Evolutionary conservation across 371 early-diverging fungal genomes (phyloP).

Genomic region (Rhizopus delemar): DNA sequence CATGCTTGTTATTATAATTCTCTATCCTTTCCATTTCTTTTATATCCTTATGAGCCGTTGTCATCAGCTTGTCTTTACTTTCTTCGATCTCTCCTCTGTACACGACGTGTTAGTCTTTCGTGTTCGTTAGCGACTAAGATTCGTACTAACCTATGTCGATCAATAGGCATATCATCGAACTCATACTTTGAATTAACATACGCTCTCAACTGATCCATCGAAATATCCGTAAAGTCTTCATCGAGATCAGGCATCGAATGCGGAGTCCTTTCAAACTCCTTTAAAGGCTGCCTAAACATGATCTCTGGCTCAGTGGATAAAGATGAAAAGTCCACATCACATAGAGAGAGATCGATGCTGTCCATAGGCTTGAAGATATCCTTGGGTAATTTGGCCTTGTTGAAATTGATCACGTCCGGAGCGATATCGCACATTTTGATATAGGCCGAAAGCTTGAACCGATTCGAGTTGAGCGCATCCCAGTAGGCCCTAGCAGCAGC

Average conservation of each 20-base stretch:
- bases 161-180: background rate
- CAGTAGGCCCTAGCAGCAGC: slow-evolving; percentile 26
- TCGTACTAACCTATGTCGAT: too few species aligned
- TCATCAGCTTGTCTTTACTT: slow-evolving; percentile 30
- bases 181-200: background rate
- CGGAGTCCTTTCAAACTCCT: background rate
- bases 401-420: slow-evolving; percentile 29
- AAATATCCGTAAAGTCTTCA: slow-evolving; percentile 23
- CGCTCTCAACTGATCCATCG: slow-evolving; percentile 27
- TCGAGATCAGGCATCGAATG: slow-evolving; percentile 29
- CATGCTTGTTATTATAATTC: slow-evolving; percentile 44
- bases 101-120: background rate
- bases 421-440: slow-evolving; percentile 45
- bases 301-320: background rate
- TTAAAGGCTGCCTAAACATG: background rate
- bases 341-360: slow-evolving; percentile 16
- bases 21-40: slow-evolving; percentile 27
- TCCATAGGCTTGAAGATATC: slow-evolving; percentile 25
- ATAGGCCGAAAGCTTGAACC: slow-evolving; percentile 42
- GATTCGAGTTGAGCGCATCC: slow-evolving; percentile 27
- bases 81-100: slow-evolving; percentile 34
- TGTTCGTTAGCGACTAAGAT: too few species aligned
- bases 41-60: slow-evolving; percentile 28
- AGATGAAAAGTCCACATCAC: background rate
- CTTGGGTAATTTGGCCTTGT: slow-evolving; percentile 16